Base-by-base conservation (phyloP, 2,329 filamentous ascomycete genomes). In the Hypomyces rosellus region DNA sequence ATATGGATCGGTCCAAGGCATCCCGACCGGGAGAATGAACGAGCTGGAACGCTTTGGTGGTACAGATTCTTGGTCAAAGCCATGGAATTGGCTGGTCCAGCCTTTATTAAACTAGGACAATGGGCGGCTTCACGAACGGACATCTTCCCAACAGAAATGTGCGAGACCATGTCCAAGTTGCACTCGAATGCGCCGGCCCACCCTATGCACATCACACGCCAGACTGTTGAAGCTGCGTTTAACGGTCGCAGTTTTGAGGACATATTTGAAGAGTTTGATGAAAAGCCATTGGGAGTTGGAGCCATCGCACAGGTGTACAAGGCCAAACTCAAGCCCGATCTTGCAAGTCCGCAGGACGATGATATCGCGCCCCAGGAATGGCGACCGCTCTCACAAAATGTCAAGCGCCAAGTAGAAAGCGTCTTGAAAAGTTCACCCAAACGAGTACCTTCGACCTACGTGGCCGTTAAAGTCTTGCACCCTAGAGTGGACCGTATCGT, bases 91-190 rank as follows among this genome's bases (percentile, higher is more conserved):
- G 89, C 92, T 15, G 93, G 93, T 0, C 91, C 93, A 41, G 90
- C 93, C 0, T 99, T 99, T 64, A 99, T 99, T 72, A 99, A 99
- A 84, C 81, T 99, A 49, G 93, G 93, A 14, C 93, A 99, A 83
- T 99, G 93, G 93, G 93, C 93, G 15, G 93, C 93, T 3, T 97
- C 93, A 5, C 80, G 93, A 65, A 88, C 91, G 39, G 93, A 99
- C 69, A 96, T 99, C 63, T 99, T 99, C 65, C 93, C 93, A 2
- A 86, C 80, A 18, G 85, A 96, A 67, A 83, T 99, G 80, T 99
- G 93, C 70, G 81, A 81, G 40, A 84, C 91, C 65, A 93, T 99
- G 92, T 95, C 91, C 1, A 88, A 90, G 54, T 78, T 99, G 42
- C 93, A 99, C 70, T 96, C 93, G 2, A 84, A 97, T 65, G 92